phyloP scores from a whole-genome alignment of 176 grass and related monocot species.

The sorghum (Sorghum bicolor) region Sorghum_bicolor_NCBIv3 NC_012870.2:71907501-71908000 shows the following conservation, averaged over 20 bases:
- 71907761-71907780: background rate
- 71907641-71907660: background rate
- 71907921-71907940: background rate
- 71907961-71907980: background rate
- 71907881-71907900: background rate
- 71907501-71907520: background rate
- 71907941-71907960: background rate
- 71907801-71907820: background rate
- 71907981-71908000: background rate
- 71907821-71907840: background rate
- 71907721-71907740: background rate
- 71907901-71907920: conserved; percentile 10
- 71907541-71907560: background rate
- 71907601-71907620: background rate
- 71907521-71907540: background rate
- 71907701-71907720: background rate
- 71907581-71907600: background rate
- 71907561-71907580: background rate
- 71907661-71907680: background rate
- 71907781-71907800: background rate
- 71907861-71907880: background rate
- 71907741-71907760: background rate
- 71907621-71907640: background rate
- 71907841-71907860: background rate
- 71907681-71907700: background rate